Conservation (phyloP, 2,329 filamentous ascomycete species). For the Venturiaceae sp. region DNA sequence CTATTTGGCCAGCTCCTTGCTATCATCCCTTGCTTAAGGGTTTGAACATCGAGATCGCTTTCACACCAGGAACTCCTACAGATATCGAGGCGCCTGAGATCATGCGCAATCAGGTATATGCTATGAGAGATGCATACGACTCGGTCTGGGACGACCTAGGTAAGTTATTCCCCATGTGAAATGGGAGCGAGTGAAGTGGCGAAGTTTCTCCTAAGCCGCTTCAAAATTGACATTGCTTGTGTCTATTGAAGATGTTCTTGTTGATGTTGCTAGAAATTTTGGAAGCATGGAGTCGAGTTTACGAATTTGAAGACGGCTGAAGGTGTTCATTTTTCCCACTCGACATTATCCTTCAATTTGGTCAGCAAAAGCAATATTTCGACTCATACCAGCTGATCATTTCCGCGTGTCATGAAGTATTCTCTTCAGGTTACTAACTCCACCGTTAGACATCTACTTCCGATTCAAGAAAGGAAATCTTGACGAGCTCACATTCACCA, state of each 20-base stretch:
- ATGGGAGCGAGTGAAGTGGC: too few species aligned
- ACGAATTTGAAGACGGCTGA: too few species aligned
- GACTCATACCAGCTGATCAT: background rate
- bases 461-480: background rate
- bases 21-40: background rate
- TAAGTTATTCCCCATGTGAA: too few species aligned
- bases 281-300: too few species aligned
- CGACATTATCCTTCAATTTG: too few species aligned
- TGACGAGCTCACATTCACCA: background rate
- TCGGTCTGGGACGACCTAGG: background rate
- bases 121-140: slow-evolving; percentile 3
- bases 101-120: background rate
- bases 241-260: too few species aligned
- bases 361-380: too few species aligned
- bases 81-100: background rate
- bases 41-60: background rate
- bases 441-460: slow-evolving; percentile 1
- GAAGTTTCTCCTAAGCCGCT: too few species aligned
- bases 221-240: too few species aligned
- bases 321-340: too few species aligned
- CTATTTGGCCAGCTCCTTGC: background rate
- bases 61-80: background rate
- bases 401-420: background rate
- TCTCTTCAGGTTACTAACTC: too few species aligned
- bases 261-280: too few species aligned